A percentile compares a stretch with the other conserved stretches of the same genome.
Evolutionary conservation across 1,284 basidiomycete species (phyloP).

Genomic region (Sphaerobolus stellatus): DNA sequence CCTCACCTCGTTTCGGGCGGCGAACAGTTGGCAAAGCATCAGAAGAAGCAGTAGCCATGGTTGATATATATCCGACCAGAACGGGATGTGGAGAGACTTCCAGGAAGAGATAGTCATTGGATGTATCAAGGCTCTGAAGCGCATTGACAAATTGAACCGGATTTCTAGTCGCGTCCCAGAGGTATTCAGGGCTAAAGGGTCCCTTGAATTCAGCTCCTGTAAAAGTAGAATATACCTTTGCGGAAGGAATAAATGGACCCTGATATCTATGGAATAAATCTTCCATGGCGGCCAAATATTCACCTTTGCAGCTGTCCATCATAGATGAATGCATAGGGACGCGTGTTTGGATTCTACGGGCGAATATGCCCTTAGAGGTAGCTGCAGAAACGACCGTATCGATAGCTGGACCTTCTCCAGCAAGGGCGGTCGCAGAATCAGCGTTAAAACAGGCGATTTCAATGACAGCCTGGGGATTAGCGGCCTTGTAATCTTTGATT

Average conservation of each 20-base stretch:
- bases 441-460: constrained; percentile 39
- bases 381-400: constrained; percentile 30
- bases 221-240: constrained; percentile 26
- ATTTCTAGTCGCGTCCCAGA: constrained; percentile 33
- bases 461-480: background rate
- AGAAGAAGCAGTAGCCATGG: constrained; percentile 18
- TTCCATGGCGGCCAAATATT: too few species aligned
- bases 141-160: constrained; percentile 34
- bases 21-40: constrained; percentile 30
- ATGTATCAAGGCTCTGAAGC: constrained; percentile 18
- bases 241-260: constrained; percentile 7
- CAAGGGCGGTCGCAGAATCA: constrained; percentile 33
- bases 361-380: constrained; percentile 29
- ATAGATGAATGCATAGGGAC: constrained; percentile 35
- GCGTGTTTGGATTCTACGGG: constrained; percentile 30
- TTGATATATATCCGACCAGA: constrained; percentile 31
- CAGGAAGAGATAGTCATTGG: too few species aligned
- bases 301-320: constrained; percentile 31
- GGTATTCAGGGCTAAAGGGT: constrained; percentile 30
- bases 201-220: constrained; percentile 21
- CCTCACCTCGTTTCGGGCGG: constrained; percentile 20
- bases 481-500: constrained; percentile 15
- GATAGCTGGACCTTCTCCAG: constrained; percentile 30
- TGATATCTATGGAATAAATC: too few species aligned
- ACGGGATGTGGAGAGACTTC: constrained; percentile 40